Percentiles rank a stretch among this genome's conserved stretches.
These are phyloP conservation scores for Yamadazyma philogaea DNA, from an alignment of 805 yeast species.

Conservation along the genomic window DNA sequence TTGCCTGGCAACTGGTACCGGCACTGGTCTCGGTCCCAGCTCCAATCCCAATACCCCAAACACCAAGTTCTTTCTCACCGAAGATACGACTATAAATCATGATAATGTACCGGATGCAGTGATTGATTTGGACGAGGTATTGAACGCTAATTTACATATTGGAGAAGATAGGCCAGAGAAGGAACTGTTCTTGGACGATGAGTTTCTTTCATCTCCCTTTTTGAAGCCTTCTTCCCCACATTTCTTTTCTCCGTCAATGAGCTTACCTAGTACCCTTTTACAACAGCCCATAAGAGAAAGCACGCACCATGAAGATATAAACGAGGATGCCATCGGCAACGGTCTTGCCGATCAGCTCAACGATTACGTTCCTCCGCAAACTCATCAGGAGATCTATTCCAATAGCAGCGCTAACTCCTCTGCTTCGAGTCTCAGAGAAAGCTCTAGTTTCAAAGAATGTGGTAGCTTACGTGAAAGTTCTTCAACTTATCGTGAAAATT, in stretches of 20 bases:
- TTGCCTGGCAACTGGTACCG: too few relatives aligned
- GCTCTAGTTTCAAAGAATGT: constrained; percentile 7
- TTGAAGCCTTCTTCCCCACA: constrained; percentile 16
- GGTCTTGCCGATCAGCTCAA: constrained; percentile 2
- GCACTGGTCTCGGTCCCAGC: background rate
- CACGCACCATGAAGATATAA: constrained; percentile 12
- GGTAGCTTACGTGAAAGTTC: background rate
- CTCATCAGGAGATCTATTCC: constrained; percentile 21
- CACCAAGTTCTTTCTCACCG: constrained; percentile 28
- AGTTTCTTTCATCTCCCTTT: constrained; percentile 31
- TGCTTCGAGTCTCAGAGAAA: constrained; percentile 25
- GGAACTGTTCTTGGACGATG: constrained; percentile 25
- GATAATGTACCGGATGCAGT: constrained; percentile 38
- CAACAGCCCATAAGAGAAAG: constrained; percentile 32
- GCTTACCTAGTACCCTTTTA: constrained; percentile 19
- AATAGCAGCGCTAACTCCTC: constrained; percentile 35
- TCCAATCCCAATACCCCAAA: constrained; percentile 16
- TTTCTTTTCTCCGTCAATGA: constrained; percentile 16
- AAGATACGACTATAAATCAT: constrained; percentile 24
- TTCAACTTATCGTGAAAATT: background rate
- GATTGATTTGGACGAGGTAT: constrained; percentile 39
- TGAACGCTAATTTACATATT: constrained; percentile 30
- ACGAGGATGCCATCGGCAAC: constrained; percentile 23
- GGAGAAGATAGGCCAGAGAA: constrained; percentile 14
- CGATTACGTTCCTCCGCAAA: constrained; percentile 22